Conservation (phyloP, 495 filamentous ascomycete genomes). For the Penicillium pulvis region DNA sequence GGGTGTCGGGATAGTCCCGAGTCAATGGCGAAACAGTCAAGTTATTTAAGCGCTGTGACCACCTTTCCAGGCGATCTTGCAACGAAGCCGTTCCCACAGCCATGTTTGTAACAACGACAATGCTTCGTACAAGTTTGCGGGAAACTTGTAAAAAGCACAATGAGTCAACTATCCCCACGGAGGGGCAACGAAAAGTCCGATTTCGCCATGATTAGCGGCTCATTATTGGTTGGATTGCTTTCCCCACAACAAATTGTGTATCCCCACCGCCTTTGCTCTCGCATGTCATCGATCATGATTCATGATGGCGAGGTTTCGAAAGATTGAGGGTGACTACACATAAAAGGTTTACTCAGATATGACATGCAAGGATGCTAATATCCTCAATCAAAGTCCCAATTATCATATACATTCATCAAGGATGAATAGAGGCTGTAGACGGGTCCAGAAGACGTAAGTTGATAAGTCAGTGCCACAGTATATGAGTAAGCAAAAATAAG, state of each 20-base stretch:
- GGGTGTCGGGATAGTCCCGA: slow-evolving; percentile 50
- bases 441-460: not conserved
- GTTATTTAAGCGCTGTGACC: slow-evolving; percentile 50
- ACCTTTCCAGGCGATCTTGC: slow-evolving; percentile 50
- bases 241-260: slow-evolving; percentile 13
- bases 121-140: slow-evolving; percentile 15
- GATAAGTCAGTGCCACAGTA: not conserved
- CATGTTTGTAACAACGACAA: slow-evolving; percentile 38
- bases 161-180: slow-evolving; percentile 26
- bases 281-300: not conserved
- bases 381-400: too few relatives aligned
- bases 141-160: slow-evolving; percentile 15
- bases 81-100: slow-evolving; percentile 37
- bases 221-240: slow-evolving; percentile 21
- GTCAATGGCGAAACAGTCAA: slow-evolving; percentile 53
- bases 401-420: not conserved
- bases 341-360: too few relatives aligned
- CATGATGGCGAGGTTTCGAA: not conserved
- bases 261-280: slow-evolving; percentile 1
- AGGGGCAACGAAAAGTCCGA: slow-evolving; percentile 31
- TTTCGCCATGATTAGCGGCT: slow-evolving; percentile 23
- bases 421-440: not conserved
- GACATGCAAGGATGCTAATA: too few relatives aligned
- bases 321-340: too few relatives aligned
- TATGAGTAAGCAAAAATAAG: not conserved